Evolutionary conservation across 495 filamentous ascomycete species (phyloP), one percentile per base, ranked within the genome.

Genomic region (Hypoxylon intermedium): DNA sequence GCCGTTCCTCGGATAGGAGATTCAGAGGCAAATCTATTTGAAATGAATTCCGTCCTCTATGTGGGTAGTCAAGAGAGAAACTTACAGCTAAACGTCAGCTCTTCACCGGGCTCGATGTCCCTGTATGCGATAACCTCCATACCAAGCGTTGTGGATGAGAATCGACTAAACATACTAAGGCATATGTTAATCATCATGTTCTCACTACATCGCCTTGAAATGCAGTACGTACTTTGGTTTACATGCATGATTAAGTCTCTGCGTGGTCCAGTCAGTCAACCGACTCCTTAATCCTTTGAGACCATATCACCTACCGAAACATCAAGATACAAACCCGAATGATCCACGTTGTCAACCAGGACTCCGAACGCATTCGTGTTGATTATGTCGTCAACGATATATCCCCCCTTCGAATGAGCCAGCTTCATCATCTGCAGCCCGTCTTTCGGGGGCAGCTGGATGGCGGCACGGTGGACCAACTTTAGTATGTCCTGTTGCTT

Each of bases 231-330:
- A 75, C 73, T 65, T 72, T 36, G 73, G 73, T 15, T 68, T 71
- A 33, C 73, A 75, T 0, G 71, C 71, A 41, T 75, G 73, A 21
- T 75, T 75, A 20, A 75, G 46, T 31, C 73, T 67, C 73, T 75
- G 43, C 18, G 13, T 5, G 36, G 24, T 16, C 9, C 12, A 49
- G n/a, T 5, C 9, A 9, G 9, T 33, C 30, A 33, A 12, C 30
- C 26, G 6, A 3, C 26, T 16, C 2, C 24, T 12, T 13, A 9
- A 15, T 24, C 4, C 18, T 18, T 5, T 41, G 9, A 11, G 3
- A 12, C 9, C 2, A 33, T 12, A 5, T 9, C 6, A 68, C 71
- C 47, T 26, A 73, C 72, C 62, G 69, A 68, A 42, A 75, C 70
- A 53, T 74, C 74, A 0, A 73, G 60, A 46, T 68, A 74, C 18